phyloP scores from a whole-genome alignment of 768 basidiomycete species.

The Wakefieldia striispora region DNA sequence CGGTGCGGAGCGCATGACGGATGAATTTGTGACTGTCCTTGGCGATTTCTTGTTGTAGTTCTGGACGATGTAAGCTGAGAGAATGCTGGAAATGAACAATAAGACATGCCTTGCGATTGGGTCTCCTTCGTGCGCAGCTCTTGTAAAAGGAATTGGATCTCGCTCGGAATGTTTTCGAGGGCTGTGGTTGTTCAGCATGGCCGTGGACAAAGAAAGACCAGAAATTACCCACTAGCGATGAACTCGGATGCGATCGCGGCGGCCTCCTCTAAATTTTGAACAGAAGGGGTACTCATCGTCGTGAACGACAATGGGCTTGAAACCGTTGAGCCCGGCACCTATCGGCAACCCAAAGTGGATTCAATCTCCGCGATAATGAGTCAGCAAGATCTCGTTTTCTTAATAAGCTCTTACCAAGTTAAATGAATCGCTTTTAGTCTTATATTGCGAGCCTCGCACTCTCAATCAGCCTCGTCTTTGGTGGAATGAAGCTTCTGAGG shows the following conservation, averaged over 20 bases:
- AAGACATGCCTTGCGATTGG: conserved; percentile 38
- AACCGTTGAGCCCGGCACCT: conserved; percentile 2
- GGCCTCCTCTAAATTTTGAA: conserved; percentile 46
- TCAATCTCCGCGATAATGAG: conserved; percentile 24
- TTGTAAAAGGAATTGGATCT: conserved; percentile 46
- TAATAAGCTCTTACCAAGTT: no score
- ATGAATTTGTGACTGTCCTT: conserved; percentile 44
- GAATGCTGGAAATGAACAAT: neutral
- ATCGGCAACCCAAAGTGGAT: conserved; percentile 13
- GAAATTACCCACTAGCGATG: conserved; percentile 41
- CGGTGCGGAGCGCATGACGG: conserved; percentile 39
- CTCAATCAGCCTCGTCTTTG: no score
- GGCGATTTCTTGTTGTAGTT: conserved; percentile 43
- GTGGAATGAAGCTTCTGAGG: no score
- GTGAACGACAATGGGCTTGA: neutral
- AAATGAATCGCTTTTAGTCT: no score
- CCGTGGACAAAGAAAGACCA: neutral
- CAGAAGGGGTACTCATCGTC: conserved; percentile 30
- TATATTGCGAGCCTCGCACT: no score
- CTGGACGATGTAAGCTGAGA: conserved; percentile 19
- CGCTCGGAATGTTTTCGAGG: conserved; percentile 49
- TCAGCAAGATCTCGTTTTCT: conserved; percentile 2
- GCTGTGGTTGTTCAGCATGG: conserved; percentile 26
- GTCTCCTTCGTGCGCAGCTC: conserved; percentile 47
- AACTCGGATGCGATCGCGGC: conserved; percentile 49